phyloP scores from a whole-genome alignment of 768 basidiomycete species.

The Pleurotus tuber-regium region DNA sequence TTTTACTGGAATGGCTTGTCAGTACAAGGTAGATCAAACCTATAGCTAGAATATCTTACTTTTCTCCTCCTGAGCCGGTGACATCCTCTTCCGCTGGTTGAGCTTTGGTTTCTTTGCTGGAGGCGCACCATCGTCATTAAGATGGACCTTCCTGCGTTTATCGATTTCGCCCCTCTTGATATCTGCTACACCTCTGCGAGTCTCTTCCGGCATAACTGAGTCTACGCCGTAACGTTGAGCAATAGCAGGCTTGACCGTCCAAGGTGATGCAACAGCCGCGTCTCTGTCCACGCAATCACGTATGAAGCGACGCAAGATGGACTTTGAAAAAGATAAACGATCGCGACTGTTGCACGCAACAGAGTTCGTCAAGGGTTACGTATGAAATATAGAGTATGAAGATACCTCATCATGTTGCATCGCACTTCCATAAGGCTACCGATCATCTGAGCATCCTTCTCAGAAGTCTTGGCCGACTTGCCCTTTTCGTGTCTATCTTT shows the following conservation, averaged over 20 bases:
- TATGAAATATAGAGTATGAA: background rate
- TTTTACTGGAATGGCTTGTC: slow-evolving; percentile 23
- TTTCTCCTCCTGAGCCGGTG: slow-evolving; percentile 71
- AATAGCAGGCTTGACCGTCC: slow-evolving; percentile 88
- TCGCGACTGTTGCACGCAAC: slow-evolving; percentile 65
- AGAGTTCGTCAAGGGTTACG: slow-evolving; percentile 8
- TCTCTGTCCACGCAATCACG: slow-evolving; percentile 94
- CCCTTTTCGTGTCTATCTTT: slow-evolving; percentile 66
- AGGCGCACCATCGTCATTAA: slow-evolving; percentile 78
- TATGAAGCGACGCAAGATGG: slow-evolving; percentile 93
- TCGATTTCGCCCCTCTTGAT: slow-evolving; percentile 88
- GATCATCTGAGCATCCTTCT: slow-evolving; percentile 58
- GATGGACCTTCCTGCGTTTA: slow-evolving; percentile 90
- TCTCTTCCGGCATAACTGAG: slow-evolving; percentile 83
- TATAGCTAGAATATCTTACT: slow-evolving; percentile 37
- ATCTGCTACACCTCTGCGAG: slow-evolving; percentile 71
- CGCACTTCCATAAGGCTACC: slow-evolving; percentile 84
- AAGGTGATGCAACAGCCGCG: slow-evolving; percentile 89
- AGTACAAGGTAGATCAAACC: slow-evolving; percentile 11
- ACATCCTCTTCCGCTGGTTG: slow-evolving; percentile 62
- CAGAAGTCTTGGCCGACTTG: slow-evolving; percentile 51
- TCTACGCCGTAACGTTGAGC: slow-evolving; percentile 85
- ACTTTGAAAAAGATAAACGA: slow-evolving; percentile 93
- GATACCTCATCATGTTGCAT: slow-evolving; percentile 77
- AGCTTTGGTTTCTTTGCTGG: slow-evolving; percentile 57